Base-by-base conservation (phyloP, 2,329 filamentous ascomycete species). In the Penicillium paneum region DNA sequence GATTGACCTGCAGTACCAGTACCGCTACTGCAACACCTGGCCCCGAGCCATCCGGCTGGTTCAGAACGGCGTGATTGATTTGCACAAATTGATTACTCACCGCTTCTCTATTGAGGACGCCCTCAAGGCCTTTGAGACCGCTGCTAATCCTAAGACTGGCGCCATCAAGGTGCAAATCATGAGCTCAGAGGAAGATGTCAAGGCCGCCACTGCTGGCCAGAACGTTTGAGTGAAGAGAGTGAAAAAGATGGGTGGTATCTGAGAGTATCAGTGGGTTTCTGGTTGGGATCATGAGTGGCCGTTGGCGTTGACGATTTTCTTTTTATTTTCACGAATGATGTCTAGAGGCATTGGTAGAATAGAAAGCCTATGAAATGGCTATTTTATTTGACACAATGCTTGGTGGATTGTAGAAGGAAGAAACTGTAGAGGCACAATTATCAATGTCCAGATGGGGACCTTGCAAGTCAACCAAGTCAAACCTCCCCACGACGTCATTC, bases 111-210 rank as follows among this genome's bases (percentile, higher is more conserved):
- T 97, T 35, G 92, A 96, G 76, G 88, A 97, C 71, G 91, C 92
- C 0, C 74, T 94, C 28, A 84, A 93, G 76, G 93, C 93, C 8
- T 97, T 97, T 74, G 85, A 91, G 77, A 94, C 90, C 38, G 91
- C 92, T 19, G 85, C 89, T 8, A 86, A 97, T 74, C 87, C 91
- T 36, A 91, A 88, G 80, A 96, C 89, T 48, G 92, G 93, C 7
- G 91, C 92, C n/a, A 97, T 97, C 76, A 97, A 97, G 81, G 92
- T 97, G 57, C 89, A 91, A 82, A 97, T 97, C 68, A 90, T 75
- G 71, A 74, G 72, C 57, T 72, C 67, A 11, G 69, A 70, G 57
- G 72, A 73, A 55, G 72, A 74, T 57, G 67, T 74, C 32, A 66
- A 68, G 61, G 67, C 66, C 49, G 70, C 67, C 52, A 66, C 61